Conservation (phyloP, 768 basidiomycete genomes). For the Rhodotorula kratochvilovae region DNA sequence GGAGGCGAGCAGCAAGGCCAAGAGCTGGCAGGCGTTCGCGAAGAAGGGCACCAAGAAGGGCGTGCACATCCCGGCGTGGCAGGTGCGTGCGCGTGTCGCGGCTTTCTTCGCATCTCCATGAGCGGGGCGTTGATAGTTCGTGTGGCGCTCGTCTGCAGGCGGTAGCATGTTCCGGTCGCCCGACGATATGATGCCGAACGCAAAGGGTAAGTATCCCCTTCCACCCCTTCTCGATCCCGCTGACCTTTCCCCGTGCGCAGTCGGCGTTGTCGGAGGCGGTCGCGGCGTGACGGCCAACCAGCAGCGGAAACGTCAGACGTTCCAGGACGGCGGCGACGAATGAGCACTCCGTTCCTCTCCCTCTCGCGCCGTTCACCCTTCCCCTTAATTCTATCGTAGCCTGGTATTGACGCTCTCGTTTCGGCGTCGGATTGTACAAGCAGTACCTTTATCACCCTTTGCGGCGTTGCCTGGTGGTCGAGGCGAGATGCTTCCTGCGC, state of each 20-base stretch:
- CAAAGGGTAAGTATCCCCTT: constrained; percentile 58
- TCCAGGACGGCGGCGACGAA: constrained; percentile 53
- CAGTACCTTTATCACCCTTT: too few relatives aligned
- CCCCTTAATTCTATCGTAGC: not conserved
- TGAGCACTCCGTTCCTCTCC: not conserved
- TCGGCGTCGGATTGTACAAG: not conserved
- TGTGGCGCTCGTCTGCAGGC: constrained; percentile 48
- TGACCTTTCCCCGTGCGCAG: constrained; percentile 50
- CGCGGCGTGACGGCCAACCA: constrained; percentile 78
- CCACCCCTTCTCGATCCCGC: constrained; percentile 15
- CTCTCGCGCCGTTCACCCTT: not conserved
- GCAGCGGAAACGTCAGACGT: constrained; percentile 71
- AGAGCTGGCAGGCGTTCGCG: constrained; percentile 88
- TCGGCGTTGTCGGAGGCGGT: constrained; percentile 86
- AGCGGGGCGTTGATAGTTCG: not conserved
- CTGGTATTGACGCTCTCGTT: not conserved
- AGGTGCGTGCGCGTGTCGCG: constrained; percentile 12
- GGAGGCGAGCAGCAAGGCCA: constrained; percentile 77
- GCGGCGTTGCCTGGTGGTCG: not conserved
- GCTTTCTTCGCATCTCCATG: not conserved
- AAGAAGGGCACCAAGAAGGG: constrained; percentile 93
- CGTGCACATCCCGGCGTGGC: constrained; percentile 76
- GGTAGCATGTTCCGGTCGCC: constrained; percentile 93
- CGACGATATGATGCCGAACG: constrained; percentile 67
- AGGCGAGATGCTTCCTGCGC: not conserved